Evolutionary conservation across 306 rosid genomes (phyloP).

Genomic region (Ochetophila trinervis): DNA sequence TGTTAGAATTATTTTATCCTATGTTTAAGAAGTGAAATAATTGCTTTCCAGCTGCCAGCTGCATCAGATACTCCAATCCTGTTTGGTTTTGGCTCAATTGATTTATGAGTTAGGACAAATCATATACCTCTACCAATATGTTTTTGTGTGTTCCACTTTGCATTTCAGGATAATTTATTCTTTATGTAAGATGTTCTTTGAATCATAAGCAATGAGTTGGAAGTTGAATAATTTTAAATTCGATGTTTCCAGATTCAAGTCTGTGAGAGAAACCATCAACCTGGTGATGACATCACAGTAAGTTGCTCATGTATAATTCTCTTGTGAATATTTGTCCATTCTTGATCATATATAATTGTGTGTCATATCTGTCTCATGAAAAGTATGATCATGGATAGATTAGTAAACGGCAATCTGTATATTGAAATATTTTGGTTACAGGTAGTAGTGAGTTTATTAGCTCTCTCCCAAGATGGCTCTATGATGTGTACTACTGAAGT

Average conservation of each 20-base stretch:
- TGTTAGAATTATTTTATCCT: too few species aligned
- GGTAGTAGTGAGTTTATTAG: conserved; percentile 67
- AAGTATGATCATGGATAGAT: neutral
- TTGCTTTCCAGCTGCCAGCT: too few species aligned
- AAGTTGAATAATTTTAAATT: conserved; percentile 10
- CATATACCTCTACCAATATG: neutral
- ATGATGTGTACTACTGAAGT: conserved; percentile 86
- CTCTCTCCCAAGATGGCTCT: conserved; percentile 76
- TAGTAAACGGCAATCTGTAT: conserved; percentile 11
- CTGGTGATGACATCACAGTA: conserved; percentile 91
- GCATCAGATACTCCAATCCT: too few species aligned
- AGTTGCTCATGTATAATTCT: conserved; percentile 26
- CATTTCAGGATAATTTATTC: neutral
- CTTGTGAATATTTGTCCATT: conserved; percentile 6
- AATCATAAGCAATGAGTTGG: neutral
- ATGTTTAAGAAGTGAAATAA: too few species aligned
- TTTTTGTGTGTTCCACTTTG: neutral
- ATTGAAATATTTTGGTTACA: conserved; percentile 32
- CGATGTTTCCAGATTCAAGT: conserved; percentile 71
- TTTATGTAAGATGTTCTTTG: neutral
- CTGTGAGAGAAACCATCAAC: conserved; percentile 95
- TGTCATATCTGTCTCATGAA: neutral
- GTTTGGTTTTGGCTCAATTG: neutral
- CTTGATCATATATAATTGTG: neutral
- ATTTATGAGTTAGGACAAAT: neutral